Percentiles rank a stretch among this genome's conserved stretches.
phyloP scores from a whole-genome alignment of 108 stramenopile genomes.

The Mediolabrus comicus region DNA sequence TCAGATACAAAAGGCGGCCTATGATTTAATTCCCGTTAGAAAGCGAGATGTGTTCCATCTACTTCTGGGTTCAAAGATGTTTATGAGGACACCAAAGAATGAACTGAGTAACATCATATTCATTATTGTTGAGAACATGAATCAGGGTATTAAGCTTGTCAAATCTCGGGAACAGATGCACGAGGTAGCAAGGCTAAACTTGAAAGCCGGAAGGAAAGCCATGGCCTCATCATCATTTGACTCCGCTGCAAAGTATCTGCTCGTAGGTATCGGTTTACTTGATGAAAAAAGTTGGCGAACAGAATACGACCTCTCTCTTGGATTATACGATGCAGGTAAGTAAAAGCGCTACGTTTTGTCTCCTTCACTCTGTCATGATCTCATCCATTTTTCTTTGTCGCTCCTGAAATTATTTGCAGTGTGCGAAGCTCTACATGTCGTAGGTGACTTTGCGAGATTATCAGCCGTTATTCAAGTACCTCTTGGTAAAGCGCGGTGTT shows the following conservation, averaged over 20 bases:
- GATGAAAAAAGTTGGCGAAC: conserved; percentile 45
- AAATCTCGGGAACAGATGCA: conserved; percentile 5
- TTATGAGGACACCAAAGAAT: conserved; percentile 18
- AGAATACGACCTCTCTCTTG: conserved; percentile 52
- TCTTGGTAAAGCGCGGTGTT: not conserved
- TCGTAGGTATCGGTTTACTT: conserved; percentile 40
- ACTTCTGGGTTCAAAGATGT: conserved; percentile 42
- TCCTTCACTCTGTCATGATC: too few relatives aligned
- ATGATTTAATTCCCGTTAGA: conserved; percentile 38
- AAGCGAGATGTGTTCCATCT: conserved; percentile 45
- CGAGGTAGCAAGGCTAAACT: conserved; percentile 44
- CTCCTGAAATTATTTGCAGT: not conserved
- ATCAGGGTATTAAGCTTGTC: conserved; percentile 19
- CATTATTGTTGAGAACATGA: conserved; percentile 43
- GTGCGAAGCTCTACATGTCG: conserved; percentile 28
- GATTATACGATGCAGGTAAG: conserved; percentile 31
- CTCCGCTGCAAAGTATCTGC: conserved; percentile 42
- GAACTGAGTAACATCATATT: conserved; percentile 29
- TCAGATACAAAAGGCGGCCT: conserved; percentile 54
- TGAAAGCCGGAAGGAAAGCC: conserved; percentile 46
- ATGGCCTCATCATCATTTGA: conserved; percentile 37
- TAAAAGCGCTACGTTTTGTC: not conserved
- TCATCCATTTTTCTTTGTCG: not conserved
- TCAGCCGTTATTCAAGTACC: not conserved
- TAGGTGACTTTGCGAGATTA: conserved; percentile 18